Conservation (phyloP, 495 filamentous ascomycete genomes). For the Margaritispora aquatica region DNA sequence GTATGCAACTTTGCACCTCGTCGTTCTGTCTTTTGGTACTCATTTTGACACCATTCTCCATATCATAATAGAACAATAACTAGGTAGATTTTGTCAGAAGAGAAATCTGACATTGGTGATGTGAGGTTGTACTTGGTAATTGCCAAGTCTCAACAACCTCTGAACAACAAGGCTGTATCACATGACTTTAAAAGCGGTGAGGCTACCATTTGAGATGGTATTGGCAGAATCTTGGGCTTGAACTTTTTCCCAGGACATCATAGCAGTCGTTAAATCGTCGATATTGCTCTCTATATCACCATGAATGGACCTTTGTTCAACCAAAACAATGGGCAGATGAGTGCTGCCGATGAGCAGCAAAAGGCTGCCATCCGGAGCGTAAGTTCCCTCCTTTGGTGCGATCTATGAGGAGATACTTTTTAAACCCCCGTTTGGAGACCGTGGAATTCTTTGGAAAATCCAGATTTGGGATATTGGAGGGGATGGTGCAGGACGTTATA, state of each 20-base stretch:
- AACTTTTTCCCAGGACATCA: not conserved
- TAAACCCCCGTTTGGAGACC: too few relatives aligned
- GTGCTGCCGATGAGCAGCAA: conserved; percentile 10
- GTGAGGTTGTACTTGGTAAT: not conserved
- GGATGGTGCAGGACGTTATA: too few relatives aligned
- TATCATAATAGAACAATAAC: not conserved
- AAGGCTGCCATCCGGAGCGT: conserved; percentile 20
- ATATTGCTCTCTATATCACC: not conserved
- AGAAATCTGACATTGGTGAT: too few relatives aligned
- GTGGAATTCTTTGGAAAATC: too few relatives aligned
- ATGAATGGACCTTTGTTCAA: conserved; percentile 22
- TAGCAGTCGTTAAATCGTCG: not conserved
- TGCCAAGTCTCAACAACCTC: not conserved
- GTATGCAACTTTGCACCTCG: too few relatives aligned
- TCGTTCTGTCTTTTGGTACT: too few relatives aligned
- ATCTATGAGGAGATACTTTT: too few relatives aligned
- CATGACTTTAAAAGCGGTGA: not conserved
- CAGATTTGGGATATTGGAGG: too few relatives aligned
- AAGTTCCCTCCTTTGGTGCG: conserved; percentile 4
- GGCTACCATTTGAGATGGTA: too few relatives aligned
- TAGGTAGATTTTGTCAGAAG: too few relatives aligned
- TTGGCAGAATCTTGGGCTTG: not conserved
- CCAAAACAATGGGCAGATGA: conserved; percentile 7
- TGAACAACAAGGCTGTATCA: not conserved
- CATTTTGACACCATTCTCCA: too few relatives aligned